Evolutionary conservation across 768 basidiomycete species (phyloP), one percentile per base, ranked within the genome.

Genomic region (Kwoniella sp.): DNA sequence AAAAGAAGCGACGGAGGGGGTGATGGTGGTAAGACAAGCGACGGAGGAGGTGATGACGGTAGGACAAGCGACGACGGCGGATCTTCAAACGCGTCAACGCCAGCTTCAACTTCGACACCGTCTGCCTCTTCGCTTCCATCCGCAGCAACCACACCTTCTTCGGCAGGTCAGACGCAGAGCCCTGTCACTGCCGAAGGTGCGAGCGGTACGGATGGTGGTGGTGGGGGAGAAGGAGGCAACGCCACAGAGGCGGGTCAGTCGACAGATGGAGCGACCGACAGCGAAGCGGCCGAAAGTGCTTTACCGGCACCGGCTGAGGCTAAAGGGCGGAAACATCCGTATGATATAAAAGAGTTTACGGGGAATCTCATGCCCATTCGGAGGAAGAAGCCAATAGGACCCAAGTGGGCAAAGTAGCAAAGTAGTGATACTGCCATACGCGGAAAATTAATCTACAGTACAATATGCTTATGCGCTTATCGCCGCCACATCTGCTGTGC

Each of bases 331-430:
- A 45, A 45, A 25, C 29, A 58, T 45, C 48, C 57, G 51, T 65
- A 65, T 52, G 63, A 65, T 65, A 59, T 57, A 1, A 52, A 30
- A 48, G 63, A 57, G 2, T 65, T 65, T 41, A 41, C 17, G 13
- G 63, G 63, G 5, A 59, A 65, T 37, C 41, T 65, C 17, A 65
- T 58, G 63, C 63, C 63, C 12, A 59, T 65, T 17, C 15, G 57
- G 31, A 62, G 53, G 50, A 34, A 48, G 55, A 48, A 63, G 64
- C 48, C 58, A 15, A 23, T 51, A 23, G 48, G 30, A 15, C 58
- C 58, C 23, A 52, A 20, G 17, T 45, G 17, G 41, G 41, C 41
- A 4, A 9, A 45, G 41, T 45, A 45, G n/a, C n/a, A n/a, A n/a
- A n/a, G n/a, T n/a, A n/a, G n/a, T n/a, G n/a, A n/a, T n/a, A n/a